phyloP scores from a whole-genome alignment of 169 alveolate species.

The Toxoplasma gondii region DNA sequence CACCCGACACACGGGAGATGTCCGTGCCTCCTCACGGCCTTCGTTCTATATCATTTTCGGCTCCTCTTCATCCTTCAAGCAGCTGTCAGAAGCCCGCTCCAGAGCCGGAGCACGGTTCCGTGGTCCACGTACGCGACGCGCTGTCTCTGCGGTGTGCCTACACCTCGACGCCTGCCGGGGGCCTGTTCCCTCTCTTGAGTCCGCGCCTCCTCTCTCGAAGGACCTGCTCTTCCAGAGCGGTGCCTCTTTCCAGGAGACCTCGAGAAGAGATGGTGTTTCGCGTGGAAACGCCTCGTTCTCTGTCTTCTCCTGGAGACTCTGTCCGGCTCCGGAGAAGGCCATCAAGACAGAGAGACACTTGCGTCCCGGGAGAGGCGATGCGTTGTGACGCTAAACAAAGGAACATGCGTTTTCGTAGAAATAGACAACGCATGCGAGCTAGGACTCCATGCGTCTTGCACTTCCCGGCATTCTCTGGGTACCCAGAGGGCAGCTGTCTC shows the following conservation, averaged over 20 bases:
- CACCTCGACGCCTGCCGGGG: neutral
- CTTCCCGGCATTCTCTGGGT: too few species aligned
- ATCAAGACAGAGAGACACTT: neutral
- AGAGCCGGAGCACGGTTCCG: too few species aligned
- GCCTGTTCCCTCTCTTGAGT: neutral
- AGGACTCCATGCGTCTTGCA: too few species aligned
- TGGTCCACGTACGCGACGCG: neutral
- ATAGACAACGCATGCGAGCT: too few species aligned
- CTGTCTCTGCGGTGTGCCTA: neutral
- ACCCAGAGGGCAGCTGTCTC: too few species aligned
- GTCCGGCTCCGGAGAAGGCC: too few species aligned
- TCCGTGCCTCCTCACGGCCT: too few species aligned
- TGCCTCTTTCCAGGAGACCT: neutral
- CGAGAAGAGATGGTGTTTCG: neutral
- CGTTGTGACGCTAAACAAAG: neutral
- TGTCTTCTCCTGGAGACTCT: neutral
- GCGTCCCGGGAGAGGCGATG: neutral
- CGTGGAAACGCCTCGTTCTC: neutral
- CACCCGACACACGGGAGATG: too few species aligned
- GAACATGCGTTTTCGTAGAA: too few species aligned
- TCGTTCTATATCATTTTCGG: too few species aligned
- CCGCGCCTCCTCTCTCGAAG: neutral
- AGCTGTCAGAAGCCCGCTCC: too few species aligned
- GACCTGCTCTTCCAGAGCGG: neutral
- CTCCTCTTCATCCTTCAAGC: too few species aligned